phyloP scores from a whole-genome alignment of 495 filamentous ascomycete genomes.

The Usnea hakonensis region DNA sequence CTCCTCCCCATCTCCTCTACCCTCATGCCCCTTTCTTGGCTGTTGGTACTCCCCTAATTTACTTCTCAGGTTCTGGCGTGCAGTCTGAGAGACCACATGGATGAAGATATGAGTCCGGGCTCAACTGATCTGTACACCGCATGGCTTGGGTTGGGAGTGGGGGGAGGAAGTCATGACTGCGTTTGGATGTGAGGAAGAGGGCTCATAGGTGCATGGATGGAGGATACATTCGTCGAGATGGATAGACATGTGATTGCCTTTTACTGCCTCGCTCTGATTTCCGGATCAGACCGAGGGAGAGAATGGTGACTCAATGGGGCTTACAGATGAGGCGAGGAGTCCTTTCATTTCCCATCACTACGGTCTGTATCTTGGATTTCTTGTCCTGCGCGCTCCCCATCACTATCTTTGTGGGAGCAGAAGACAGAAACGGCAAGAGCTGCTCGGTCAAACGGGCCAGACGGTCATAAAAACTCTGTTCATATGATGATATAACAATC shows the following conservation, averaged over 20 bases:
- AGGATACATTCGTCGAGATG: slow-evolving; percentile 78
- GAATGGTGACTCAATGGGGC: slow-evolving; percentile 98
- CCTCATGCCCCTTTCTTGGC: slow-evolving; percentile 31
- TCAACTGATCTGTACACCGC: slow-evolving; percentile 30
- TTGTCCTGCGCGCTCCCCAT: slow-evolving; percentile 1
- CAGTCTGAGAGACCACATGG: slow-evolving; percentile 47
- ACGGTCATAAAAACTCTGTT: slow-evolving; percentile 56
- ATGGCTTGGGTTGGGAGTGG: slow-evolving; percentile 28
- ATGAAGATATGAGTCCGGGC: slow-evolving; percentile 85
- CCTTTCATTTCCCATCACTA: slow-evolving; percentile 38
- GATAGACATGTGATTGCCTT: slow-evolving; percentile 99
- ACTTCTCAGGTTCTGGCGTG: slow-evolving; percentile 21
- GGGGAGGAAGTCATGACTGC: slow-evolving; percentile 35
- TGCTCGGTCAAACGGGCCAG: slow-evolving; percentile 63
- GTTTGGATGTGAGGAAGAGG: slow-evolving; percentile 32
- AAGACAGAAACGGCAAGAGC: slow-evolving; percentile 26
- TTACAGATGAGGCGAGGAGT: slow-evolving; percentile 99
- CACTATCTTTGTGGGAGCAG: slow-evolving; percentile 11
- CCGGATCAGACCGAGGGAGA: slow-evolving; percentile 8
- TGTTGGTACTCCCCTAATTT: slow-evolving; percentile 35
- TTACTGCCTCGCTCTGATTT: slow-evolving; percentile 24
- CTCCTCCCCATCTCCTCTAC: slow-evolving; percentile 40
- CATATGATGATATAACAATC: slow-evolving; percentile 87
- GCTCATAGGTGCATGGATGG: slow-evolving; percentile 32
- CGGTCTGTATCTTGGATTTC: slow-evolving; percentile 40